Evolutionary conservation across 495 filamentous ascomycete genomes (phyloP).

Genomic region (Penicillium subrubescens): DNA sequence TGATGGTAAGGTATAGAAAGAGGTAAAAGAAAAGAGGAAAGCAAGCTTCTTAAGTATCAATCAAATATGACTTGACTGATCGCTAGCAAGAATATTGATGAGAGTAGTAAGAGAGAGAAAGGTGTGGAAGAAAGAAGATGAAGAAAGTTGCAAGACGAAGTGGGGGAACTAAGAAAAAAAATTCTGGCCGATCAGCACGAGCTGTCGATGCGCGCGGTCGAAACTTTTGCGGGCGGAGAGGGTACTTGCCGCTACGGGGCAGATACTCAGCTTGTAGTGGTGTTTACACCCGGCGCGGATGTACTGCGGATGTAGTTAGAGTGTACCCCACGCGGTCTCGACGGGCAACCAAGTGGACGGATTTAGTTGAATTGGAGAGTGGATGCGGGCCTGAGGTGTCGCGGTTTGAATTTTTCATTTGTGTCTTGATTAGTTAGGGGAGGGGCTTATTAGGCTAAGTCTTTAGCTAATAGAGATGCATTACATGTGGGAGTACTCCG

Average conservation of each 20-base stretch:
- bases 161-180: slow-evolving; percentile 9
- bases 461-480: not conserved
- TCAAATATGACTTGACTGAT: not conserved
- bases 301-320: slow-evolving; percentile 3
- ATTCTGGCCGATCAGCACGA: slow-evolving; percentile 20
- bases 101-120: not conserved
- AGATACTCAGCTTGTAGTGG: not conserved
- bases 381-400: slow-evolving; percentile 19
- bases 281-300: not conserved
- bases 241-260: slow-evolving; percentile 6
- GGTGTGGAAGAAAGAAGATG: slow-evolving; percentile 6
- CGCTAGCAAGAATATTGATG: not conserved
- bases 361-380: not conserved
- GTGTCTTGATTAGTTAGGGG: not conserved
- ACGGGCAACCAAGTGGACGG: slow-evolving; percentile 11
- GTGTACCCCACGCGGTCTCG: slow-evolving; percentile 11
- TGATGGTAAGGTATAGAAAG: not conserved
- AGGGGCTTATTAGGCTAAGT: not conserved
- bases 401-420: slow-evolving; percentile 7
- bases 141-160: slow-evolving; percentile 12
- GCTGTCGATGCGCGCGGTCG: slow-evolving; percentile 21
- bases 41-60: not conserved
- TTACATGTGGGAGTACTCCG: not conserved
- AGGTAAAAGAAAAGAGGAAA: slow-evolving; percentile 13
- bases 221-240: not conserved